Evolutionary conservation across 2,329 filamentous ascomycete genomes (phyloP).

Genomic region (Claviceps fusiformis): DNA sequence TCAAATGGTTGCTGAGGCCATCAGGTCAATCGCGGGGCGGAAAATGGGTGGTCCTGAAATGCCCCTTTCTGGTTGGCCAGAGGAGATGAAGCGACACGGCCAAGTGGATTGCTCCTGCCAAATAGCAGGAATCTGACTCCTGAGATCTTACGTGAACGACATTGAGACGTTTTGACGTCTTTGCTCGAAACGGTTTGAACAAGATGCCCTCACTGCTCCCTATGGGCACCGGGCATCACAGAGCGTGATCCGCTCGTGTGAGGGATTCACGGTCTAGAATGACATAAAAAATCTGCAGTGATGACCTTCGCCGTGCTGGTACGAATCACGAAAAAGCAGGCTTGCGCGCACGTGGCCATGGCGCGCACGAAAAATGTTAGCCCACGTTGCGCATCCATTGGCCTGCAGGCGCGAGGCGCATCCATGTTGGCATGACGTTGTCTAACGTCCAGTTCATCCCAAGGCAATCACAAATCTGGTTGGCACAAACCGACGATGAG

Average conservation of each 20-base stretch:
- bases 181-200: not conserved
- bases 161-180: not conserved
- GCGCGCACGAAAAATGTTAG: not conserved
- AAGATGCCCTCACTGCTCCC: not conserved
- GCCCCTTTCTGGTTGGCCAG: slow-evolving; percentile 1
- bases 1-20: not conserved
- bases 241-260: too few relatives aligned
- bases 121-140: not conserved
- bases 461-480: not conserved
- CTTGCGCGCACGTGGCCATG: slow-evolving; percentile 2
- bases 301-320: too few relatives aligned
- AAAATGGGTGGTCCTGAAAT: not conserved
- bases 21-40: not conserved
- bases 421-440: not conserved
- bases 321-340: too few relatives aligned
- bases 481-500: not conserved
- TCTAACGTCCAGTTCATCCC: too few relatives aligned
- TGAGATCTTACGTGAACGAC: not conserved
- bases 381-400: not conserved
- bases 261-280: too few relatives aligned
- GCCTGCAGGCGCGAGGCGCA: not conserved
- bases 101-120: not conserved
- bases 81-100: not conserved
- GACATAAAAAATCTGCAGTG: too few relatives aligned
- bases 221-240: too few relatives aligned